Base-by-base conservation (phyloP, 495 filamentous ascomycete species). In the Talaromyces stipitatus region DNA sequence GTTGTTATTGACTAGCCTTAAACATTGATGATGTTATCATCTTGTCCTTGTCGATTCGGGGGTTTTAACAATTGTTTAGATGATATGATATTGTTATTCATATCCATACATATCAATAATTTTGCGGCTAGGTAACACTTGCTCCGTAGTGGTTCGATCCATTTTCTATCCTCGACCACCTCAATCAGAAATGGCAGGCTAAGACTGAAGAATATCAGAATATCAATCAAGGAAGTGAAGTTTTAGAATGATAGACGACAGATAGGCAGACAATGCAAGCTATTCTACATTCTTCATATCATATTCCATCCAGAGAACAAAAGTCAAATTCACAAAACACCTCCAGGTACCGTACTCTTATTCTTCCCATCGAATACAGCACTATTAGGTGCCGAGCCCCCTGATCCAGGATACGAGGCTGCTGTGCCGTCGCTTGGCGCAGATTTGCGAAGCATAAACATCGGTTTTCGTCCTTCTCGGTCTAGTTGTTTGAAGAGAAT, bases 401-500 rank as follows among this genome's bases (percentile, higher is more conserved):
- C 56, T 6, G 61, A 58, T 9, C 60, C 50, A 8, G 63, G 56
- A 51, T 65, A 66, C 6, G 47, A 41, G 7, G 28, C 18, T 16
- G 55, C 23, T 8, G 55, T 14, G 26, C 55, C 55, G 20, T 57
- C 55, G 2, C 27, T 45, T 3, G 55, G 55, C n/a, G 65, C 58
- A 48, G 60, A 65, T 70, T 89, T 89, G 50, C 94, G 76, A 38
- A 98, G 71, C 94, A 98, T 98, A 66, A 97, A 98, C 94, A 98
- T 97, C 29, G 94, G 94, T 66, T 98, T 98, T 69, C 90, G 85
- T 11, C 95, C 95, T 72, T 98, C 94, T 63, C 88, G 89, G 68
- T 96, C 91, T 45, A 97, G 76, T 64, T 97, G 92, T 74, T 98
- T 98, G 77, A 98, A 98, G 57, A 98, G 75, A 56, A 96, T 90